Evolutionary conservation across 2,329 filamentous ascomycete genomes (phyloP).

Genomic region (Lecanicillium sp.): DNA sequence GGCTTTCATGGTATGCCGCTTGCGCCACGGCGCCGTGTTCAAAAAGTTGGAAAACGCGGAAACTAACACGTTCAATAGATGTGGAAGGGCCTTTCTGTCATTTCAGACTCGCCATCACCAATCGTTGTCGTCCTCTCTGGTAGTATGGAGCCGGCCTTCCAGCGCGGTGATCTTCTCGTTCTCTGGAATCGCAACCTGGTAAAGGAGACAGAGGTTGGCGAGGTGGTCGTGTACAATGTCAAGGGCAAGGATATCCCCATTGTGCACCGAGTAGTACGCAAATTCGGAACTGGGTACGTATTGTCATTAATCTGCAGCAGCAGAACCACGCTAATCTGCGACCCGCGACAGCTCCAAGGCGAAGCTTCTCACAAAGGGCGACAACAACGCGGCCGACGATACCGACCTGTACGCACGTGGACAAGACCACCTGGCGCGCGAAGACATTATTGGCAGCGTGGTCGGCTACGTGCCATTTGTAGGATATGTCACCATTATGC

Average conservation of each 20-base stretch:
- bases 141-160: conserved; percentile 79
- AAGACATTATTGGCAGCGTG: conserved; percentile 90
- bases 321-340: conserved; percentile 2
- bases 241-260: conserved; percentile 94
- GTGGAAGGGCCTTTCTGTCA: conserved; percentile 81
- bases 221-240: conserved; percentile 67
- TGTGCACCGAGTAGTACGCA: conserved; percentile 83
- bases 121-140: conserved; percentile 80
- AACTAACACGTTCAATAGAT: conserved; percentile 39
- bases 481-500: conserved; percentile 91
- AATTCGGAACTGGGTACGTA: conserved; percentile 52
- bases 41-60: not conserved
- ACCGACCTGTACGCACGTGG: conserved; percentile 77
- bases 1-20: conserved; percentile 68
- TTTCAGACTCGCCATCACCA: conserved; percentile 66
- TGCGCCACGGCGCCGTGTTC: not conserved
- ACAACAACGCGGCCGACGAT: conserved; percentile 92
- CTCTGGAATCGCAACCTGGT: conserved; percentile 65
- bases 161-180: conserved; percentile 68
- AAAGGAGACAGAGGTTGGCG: conserved; percentile 47
- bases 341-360: conserved; percentile 40
- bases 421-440: conserved; percentile 78
- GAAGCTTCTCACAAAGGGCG: conserved; percentile 90
- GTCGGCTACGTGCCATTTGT: conserved; percentile 89
- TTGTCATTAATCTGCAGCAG: not conserved